These are phyloP conservation scores for Metarhizium anisopliae DNA, from an alignment of 2,329 filamentous ascomycete genomes.

Conservation along the genomic window DNA sequence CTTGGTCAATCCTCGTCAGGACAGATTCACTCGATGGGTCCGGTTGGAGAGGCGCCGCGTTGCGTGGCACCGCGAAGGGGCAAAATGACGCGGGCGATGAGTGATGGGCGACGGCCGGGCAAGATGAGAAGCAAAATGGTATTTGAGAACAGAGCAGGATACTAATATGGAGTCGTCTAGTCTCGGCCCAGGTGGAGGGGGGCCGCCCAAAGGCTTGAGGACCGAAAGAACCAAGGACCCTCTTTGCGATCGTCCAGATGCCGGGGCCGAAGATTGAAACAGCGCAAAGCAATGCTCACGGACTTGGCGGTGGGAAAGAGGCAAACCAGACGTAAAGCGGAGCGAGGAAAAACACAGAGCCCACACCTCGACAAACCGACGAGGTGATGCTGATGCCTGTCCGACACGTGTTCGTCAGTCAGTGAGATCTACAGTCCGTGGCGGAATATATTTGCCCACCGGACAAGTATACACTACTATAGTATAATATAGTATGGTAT, in stretches of 20 bases:
- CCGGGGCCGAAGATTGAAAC: not conserved
- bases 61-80: not conserved
- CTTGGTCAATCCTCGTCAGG: not conserved
- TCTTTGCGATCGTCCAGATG: conserved; percentile 4
- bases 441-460: too few relatives aligned
- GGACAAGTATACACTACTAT: too few relatives aligned
- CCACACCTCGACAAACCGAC: too few relatives aligned
- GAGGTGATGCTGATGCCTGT: too few relatives aligned
- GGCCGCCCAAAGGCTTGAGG: not conserved
- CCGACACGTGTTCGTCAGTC: too few relatives aligned
- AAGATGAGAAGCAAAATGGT: too few relatives aligned
- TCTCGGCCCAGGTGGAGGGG: not conserved
- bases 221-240: not conserved
- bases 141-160: too few relatives aligned
- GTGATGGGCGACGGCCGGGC: not conserved
- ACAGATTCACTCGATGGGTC: not conserved
- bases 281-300: not conserved
- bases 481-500: too few relatives aligned
- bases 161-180: too few relatives aligned
- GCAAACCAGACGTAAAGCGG: too few relatives aligned
- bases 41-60: not conserved
- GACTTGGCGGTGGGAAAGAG: too few relatives aligned
- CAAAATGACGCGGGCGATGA: not conserved
- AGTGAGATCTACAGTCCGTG: too few relatives aligned
- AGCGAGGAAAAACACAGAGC: not conserved